Evolutionary conservation across 768 basidiomycete genomes (phyloP).

Genomic region (Auricularia cornea): DNA sequence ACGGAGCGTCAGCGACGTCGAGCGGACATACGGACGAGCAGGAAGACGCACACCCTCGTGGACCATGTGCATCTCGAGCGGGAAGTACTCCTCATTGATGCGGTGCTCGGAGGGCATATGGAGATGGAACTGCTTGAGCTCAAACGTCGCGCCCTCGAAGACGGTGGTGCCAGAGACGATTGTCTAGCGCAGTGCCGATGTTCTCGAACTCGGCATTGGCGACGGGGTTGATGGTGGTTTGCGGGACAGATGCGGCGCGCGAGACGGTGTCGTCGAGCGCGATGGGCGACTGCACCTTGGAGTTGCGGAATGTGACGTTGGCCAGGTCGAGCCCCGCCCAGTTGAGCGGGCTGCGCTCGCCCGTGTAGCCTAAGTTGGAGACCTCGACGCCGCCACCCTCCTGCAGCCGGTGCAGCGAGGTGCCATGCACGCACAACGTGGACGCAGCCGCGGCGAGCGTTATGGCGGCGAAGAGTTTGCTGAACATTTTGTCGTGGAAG

Average conservation of each 20-base stretch:
- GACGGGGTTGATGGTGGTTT: not conserved
- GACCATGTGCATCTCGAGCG: not conserved
- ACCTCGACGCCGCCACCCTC: not conserved
- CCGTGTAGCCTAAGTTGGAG: not conserved
- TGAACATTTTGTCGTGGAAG: not conserved
- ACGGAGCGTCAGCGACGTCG: not conserved
- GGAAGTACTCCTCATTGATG: slow-evolving; percentile 1
- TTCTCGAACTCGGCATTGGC: not conserved
- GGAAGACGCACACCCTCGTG: not conserved
- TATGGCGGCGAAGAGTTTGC: not conserved
- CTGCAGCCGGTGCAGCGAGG: not conserved
- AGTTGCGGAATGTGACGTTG: not conserved
- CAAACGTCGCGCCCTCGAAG: not conserved
- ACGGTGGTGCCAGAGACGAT: not conserved
- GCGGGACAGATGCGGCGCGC: not conserved
- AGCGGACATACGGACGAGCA: not conserved
- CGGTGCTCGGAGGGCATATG: not conserved
- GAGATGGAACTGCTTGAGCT: not conserved
- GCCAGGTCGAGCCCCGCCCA: not conserved
- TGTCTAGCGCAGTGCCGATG: not conserved
- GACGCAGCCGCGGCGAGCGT: not conserved
- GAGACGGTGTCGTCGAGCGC: not conserved
- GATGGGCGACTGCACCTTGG: not conserved
- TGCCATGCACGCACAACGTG: not conserved
- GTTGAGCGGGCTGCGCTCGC: not conserved